A percentile compares a stretch with the other conserved stretches of the same genome.
Evolutionary conservation across 2,329 filamentous ascomycete species (phyloP).

Genomic region (Aspergillus pseudotamarii): DNA sequence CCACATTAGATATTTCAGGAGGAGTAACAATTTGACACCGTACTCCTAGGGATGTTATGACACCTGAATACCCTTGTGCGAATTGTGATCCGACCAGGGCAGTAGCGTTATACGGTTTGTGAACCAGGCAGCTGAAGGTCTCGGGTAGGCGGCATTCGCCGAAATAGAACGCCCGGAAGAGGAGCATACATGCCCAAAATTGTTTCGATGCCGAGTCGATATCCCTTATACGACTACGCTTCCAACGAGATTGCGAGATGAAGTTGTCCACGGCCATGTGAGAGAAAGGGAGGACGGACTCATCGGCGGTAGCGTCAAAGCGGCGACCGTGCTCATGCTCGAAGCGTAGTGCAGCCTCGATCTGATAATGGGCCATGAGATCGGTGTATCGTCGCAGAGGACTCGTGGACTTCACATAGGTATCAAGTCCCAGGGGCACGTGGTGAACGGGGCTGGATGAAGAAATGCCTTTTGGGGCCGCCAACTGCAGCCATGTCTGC

Average conservation of each 20-base stretch:
- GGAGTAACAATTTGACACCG: slow-evolving; percentile 32
- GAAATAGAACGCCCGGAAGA: slow-evolving; percentile 62
- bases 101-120: slow-evolving; percentile 27
- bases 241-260: slow-evolving; percentile 47
- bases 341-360: slow-evolving; percentile 62
- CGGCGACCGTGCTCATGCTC: slow-evolving; percentile 52
- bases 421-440: slow-evolving; percentile 52
- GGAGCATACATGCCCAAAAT: slow-evolving; percentile 57
- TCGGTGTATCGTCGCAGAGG: slow-evolving; percentile 64
- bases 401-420: slow-evolving; percentile 62
- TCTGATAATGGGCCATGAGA: slow-evolving; percentile 65
- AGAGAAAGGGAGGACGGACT: slow-evolving; percentile 53
- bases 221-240: slow-evolving; percentile 44
- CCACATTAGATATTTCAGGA: slow-evolving; percentile 27
- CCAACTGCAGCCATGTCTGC: slow-evolving; percentile 39
- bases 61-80: slow-evolving; percentile 27
- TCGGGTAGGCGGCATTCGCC: slow-evolving; percentile 55
- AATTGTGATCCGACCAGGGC: slow-evolving; percentile 24
- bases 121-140: slow-evolving; percentile 45
- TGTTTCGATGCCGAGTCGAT: slow-evolving; percentile 41
- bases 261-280: slow-evolving; percentile 51
- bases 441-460: slow-evolving; percentile 54
- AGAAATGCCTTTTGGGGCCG: slow-evolving; percentile 44
- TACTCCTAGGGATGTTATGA: slow-evolving; percentile 37
- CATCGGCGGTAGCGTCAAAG: slow-evolving; percentile 38